A percentile compares a stretch with the other conserved stretches of the same genome.
Evolutionary conservation across 306 rosid genomes (phyloP).

Genomic region (Psophocarpus tetragonolobus): DNA sequence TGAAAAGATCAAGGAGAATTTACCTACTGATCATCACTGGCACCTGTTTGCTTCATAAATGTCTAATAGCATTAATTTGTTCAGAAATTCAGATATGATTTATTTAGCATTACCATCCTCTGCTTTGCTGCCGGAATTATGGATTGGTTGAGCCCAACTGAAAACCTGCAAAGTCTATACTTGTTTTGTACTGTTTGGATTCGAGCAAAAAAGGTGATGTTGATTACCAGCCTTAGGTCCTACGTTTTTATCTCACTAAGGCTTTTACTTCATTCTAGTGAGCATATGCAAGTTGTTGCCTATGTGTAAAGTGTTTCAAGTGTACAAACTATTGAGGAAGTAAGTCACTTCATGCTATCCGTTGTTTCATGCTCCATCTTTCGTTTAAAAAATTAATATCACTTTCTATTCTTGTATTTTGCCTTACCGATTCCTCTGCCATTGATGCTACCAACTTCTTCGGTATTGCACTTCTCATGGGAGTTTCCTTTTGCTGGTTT

Average conservation of each 20-base stretch:
- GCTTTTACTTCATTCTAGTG: constrained; percentile 25
- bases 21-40: constrained; percentile 82
- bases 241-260: not conserved
- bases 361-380: constrained; percentile 22
- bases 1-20: constrained; percentile 76
- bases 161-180: constrained; percentile 28
- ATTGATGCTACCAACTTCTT: not conserved
- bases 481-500: not conserved
- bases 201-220: constrained; percentile 23
- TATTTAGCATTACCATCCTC: constrained; percentile 40
- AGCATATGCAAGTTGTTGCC: constrained; percentile 20
- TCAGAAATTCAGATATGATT: constrained; percentile 38
- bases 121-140: constrained; percentile 37
- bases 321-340: constrained; percentile 33
- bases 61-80: constrained; percentile 21
- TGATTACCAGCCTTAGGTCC: constrained; percentile 29
- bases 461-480: not conserved
- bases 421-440: not conserved
- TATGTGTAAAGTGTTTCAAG: constrained; percentile 28
- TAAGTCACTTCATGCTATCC: constrained; percentile 25
- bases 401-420: constrained; percentile 9
- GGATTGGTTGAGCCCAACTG: constrained; percentile 44
- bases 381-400: not conserved
- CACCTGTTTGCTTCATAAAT: constrained; percentile 59
- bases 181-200: constrained; percentile 32